Evolutionary conservation across 2,329 filamentous ascomycete genomes (phyloP).

Genomic region (Colletotrichum chrysophilum): DNA sequence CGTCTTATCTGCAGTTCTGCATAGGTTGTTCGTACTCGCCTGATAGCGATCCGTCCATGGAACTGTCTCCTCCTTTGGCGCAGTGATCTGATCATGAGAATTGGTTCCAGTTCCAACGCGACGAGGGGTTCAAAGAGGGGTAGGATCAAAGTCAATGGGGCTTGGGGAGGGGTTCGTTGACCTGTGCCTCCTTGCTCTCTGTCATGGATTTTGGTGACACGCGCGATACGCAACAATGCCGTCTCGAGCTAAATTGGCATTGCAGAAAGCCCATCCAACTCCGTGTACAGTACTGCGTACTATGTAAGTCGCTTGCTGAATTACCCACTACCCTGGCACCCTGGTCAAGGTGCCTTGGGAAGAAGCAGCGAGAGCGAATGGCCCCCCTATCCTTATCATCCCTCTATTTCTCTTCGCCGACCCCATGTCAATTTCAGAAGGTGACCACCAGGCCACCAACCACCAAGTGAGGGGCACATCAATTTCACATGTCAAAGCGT

Average conservation of each 20-base stretch:
- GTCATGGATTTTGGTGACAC: not conserved
- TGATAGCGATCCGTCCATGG: not conserved
- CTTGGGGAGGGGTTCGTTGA: not conserved
- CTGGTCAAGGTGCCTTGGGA: not conserved
- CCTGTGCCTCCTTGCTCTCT: not conserved
- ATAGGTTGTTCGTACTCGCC: not conserved
- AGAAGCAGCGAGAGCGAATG: not conserved
- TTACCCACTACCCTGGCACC: not conserved
- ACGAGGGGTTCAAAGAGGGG: not conserved
- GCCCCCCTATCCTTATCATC: not conserved
- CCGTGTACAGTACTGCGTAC: not conserved
- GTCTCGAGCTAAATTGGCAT: not conserved
- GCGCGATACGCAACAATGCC: slow-evolving; percentile 4
- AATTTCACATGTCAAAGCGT: not conserved
- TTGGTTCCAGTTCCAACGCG: not conserved
- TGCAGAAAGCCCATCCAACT: not conserved
- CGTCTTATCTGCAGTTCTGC: not conserved
- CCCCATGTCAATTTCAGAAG: not conserved
- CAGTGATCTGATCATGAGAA: not conserved
- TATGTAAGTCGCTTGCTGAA: too few relatives aligned
- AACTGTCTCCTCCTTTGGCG: not conserved
- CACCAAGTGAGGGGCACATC: not conserved
- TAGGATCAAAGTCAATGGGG: not conserved
- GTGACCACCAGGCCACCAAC: not conserved
- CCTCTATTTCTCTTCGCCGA: not conserved